Base-by-base conservation (phyloP, 116 monocot genomes). In the Cymodocea nodosa region DNA sequence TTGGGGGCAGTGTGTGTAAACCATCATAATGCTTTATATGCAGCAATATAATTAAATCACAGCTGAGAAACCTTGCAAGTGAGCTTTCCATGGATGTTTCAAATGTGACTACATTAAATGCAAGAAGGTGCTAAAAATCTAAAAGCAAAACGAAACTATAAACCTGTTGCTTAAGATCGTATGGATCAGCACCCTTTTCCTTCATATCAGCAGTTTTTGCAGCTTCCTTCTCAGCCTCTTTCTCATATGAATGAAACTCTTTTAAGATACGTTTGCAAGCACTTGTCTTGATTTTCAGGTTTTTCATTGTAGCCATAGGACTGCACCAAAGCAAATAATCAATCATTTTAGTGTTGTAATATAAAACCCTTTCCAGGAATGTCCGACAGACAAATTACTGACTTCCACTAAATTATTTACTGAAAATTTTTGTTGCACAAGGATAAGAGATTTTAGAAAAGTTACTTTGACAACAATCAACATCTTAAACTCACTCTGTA, bases 161-260 rank as follows among this genome's bases (percentile, higher is more conserved):
- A 50, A 92, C 98, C 99, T 99, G 99, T 65, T 97, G 97, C 73
- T 97, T 97, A 20, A 91, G 97, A 80, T 90, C 97, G 71, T 90
- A 91, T n/a, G 82, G 91, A 62, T 97, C 91, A 60, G 85, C 85
- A 39, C 82, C 82, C 67, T 78, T 99, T 55, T 81, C 99, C 80
- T 99, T 99, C 99, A 99, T 99, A 22, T 87, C 87, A 5, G 87
- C 87, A 16, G 87, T 87, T 66, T 87, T 92, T 14, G 80, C 77
- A 50, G 89, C 82, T 64, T 99, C 99, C 50, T 23, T 73, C 76
- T 92, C 81, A 0, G 89, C 87, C 74, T 99, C 99, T 68, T 87
- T 86, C 79, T 99, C 92, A 57, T 92, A 99, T 6, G 79, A 92
- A 59, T 73, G 82, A 17, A 92, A 75, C 73, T 99, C 99, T 63